Conservation (phyloP, 2,329 filamentous ascomycete genomes). For the Colletotrichum abscissum region DNA sequence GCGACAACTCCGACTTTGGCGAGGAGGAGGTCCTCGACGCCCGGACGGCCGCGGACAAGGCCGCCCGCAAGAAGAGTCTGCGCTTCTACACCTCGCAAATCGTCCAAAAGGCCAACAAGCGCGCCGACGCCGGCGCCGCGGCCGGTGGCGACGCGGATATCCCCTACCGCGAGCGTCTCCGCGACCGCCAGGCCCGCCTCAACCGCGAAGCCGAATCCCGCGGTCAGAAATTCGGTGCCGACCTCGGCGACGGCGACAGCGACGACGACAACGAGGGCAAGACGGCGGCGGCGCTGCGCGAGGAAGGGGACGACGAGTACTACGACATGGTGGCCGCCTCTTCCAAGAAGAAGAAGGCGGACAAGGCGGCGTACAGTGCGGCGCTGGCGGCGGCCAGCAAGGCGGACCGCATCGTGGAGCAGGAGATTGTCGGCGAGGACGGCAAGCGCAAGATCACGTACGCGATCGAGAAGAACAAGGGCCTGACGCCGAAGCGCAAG, state of each 20-base stretch:
- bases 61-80: constrained; percentile 87
- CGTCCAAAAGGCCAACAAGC: constrained; percentile 91
- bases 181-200: constrained; percentile 86
- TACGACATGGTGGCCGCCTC: constrained; percentile 87
- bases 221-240: constrained; percentile 75
- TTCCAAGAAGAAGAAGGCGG: constrained; percentile 77
- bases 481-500: constrained; percentile 86
- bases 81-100: constrained; percentile 99
- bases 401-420: constrained; percentile 70
- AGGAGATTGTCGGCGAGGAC: constrained; percentile 79
- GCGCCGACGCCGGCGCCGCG: constrained; percentile 77
- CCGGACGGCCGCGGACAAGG: constrained; percentile 86
- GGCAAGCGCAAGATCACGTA: constrained; percentile 95
- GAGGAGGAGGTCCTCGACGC: constrained; percentile 86
- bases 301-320: constrained; percentile 77
- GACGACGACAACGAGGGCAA: constrained; percentile 76
- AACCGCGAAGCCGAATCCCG: constrained; percentile 90
- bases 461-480: constrained; percentile 97
- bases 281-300: constrained; percentile 61
- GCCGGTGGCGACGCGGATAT: constrained; percentile 85
- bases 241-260: constrained; percentile 71
- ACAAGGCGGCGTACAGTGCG: constrained; percentile 70
- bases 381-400: constrained; percentile 72
- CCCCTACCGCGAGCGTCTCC: constrained; percentile 88
- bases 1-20: constrained; percentile 88